A percentile compares a stretch with the other conserved stretches of the same genome.
phyloP scores from a whole-genome alignment of 1,284 basidiomycete genomes.

The Stereum hirsutum region DNA sequence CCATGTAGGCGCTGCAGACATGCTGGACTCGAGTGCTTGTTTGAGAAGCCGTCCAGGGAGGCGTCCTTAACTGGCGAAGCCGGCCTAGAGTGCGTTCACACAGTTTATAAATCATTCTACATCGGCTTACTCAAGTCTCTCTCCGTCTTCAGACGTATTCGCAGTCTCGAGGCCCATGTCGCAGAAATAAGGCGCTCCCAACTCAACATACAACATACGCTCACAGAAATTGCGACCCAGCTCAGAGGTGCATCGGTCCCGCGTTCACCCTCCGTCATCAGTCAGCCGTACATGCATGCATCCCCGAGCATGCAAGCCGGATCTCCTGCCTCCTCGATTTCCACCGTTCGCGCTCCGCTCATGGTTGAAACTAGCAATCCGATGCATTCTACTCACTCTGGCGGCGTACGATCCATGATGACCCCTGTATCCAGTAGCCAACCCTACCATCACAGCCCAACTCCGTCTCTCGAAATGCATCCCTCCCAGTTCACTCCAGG shows the following conservation, averaged over 20 bases:
- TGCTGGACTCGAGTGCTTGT: slow-evolving; percentile 78
- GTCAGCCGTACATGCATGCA: slow-evolving; percentile 43
- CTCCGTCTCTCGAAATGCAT: slow-evolving; percentile 6
- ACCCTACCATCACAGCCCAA: no score
- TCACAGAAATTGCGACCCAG: slow-evolving; percentile 70
- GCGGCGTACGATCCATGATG: no score
- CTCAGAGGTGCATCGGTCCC: slow-evolving; percentile 42
- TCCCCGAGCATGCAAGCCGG: slow-evolving; percentile 52
- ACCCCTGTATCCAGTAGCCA: no score
- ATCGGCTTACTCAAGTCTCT: slow-evolving; percentile 9
- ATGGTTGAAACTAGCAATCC: slow-evolving; percentile 26
- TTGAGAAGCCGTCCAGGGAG: slow-evolving; percentile 83
- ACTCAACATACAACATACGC: slow-evolving; percentile 59
- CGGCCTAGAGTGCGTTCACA: slow-evolving; percentile 70
- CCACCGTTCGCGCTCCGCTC: slow-evolving; percentile 25
- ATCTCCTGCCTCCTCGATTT: slow-evolving; percentile 57
- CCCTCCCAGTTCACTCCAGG: slow-evolving; percentile 9
- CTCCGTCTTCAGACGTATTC: slow-evolving; percentile 57
- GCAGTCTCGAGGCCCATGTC: slow-evolving; percentile 77
- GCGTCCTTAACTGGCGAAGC: slow-evolving; percentile 79
- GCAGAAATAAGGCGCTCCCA: slow-evolving; percentile 66
- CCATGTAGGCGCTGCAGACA: slow-evolving; percentile 86
- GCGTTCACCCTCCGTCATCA: slow-evolving; percentile 56
- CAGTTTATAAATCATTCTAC: slow-evolving; percentile 1
- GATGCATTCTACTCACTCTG: slow-evolving; percentile 15